These are phyloP conservation scores for Debaryomyces udenii DNA, from an alignment of 1,139 yeast genomes.

Conservation along the genomic window DNA sequence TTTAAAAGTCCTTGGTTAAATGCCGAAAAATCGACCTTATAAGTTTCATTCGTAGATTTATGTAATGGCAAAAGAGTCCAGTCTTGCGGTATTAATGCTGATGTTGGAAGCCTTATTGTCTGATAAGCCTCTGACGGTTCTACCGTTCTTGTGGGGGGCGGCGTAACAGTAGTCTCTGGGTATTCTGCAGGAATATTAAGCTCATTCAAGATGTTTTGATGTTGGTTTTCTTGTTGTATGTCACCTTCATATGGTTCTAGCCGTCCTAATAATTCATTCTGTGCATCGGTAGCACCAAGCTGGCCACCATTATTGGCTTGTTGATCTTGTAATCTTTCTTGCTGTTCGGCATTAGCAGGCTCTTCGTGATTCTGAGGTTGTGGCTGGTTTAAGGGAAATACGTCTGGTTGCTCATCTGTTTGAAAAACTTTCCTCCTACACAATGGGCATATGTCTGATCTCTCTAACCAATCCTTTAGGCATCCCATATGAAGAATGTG, in stretches of 20 bases:
- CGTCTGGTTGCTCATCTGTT: neutral
- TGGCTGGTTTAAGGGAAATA: neutral
- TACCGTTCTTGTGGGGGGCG: constrained; percentile 7
- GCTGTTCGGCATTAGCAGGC: neutral
- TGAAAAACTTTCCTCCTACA: constrained; percentile 75
- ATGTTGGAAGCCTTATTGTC: constrained; percentile 26
- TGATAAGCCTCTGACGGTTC: constrained; percentile 19
- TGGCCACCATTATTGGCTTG: neutral
- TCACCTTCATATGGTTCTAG: neutral
- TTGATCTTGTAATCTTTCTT: neutral
- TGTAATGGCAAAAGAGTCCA: constrained; percentile 37
- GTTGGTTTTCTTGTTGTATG: constrained; percentile 9
- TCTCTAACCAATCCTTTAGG: constrained; percentile 88
- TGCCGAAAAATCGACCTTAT: constrained; percentile 25
- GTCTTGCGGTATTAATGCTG: constrained; percentile 37
- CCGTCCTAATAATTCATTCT: neutral
- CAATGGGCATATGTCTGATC: constrained; percentile 90
- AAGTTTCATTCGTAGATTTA: constrained; percentile 17
- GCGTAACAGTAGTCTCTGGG: constrained; percentile 4
- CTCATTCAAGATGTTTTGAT: constrained; percentile 7
- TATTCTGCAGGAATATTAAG: constrained; percentile 9
- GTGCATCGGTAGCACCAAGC: neutral
- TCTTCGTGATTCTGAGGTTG: constrained; percentile 1
- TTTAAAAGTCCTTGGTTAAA: constrained; percentile 20
- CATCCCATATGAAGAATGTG: constrained; percentile 92